Conservation (phyloP, 2,329 filamentous ascomycete species). For the Sclerotinia sclerotiorum region DNA sequence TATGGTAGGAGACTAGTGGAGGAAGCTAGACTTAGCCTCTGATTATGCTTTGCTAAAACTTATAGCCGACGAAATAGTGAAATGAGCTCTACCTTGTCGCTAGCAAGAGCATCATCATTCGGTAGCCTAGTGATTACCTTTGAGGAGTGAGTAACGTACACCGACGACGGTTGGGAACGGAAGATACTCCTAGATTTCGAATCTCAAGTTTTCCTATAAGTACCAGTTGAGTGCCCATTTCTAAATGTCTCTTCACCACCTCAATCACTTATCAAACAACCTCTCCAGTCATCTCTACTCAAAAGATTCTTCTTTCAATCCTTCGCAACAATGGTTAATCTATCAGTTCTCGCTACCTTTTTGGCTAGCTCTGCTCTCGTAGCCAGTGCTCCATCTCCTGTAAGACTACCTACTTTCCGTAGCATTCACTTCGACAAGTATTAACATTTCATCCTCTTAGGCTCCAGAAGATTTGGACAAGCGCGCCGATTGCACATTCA, state of each 20-base stretch:
- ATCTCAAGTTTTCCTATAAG: background rate
- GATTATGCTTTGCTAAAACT: too few species aligned
- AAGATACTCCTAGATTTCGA: background rate
- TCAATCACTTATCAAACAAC: background rate
- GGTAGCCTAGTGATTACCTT: too few species aligned
- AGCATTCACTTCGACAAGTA: background rate
- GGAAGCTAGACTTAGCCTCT: too few species aligned
- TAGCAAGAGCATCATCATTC: background rate
- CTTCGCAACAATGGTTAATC: background rate
- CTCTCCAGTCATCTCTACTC: too few species aligned
- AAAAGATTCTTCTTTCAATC: background rate
- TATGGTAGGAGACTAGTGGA: too few species aligned
- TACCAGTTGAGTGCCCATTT: background rate
- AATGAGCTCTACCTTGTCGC: too few species aligned
- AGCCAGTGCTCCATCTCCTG: background rate
- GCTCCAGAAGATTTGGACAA: background rate
- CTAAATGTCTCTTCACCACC: background rate
- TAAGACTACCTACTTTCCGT: background rate
- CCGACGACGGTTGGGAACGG: too few species aligned
- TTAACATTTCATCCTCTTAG: background rate
- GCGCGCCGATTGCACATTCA: conserved; percentile 52
- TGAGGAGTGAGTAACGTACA: too few species aligned
- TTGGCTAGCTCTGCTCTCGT: background rate
- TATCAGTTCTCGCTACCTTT: background rate
- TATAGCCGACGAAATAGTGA: too few species aligned